Evolutionary conservation across 192 early-diverging fungal species (phyloP), one percentile per base, ranked within the genome.

Genomic region (Phycomyces nitens): DNA sequence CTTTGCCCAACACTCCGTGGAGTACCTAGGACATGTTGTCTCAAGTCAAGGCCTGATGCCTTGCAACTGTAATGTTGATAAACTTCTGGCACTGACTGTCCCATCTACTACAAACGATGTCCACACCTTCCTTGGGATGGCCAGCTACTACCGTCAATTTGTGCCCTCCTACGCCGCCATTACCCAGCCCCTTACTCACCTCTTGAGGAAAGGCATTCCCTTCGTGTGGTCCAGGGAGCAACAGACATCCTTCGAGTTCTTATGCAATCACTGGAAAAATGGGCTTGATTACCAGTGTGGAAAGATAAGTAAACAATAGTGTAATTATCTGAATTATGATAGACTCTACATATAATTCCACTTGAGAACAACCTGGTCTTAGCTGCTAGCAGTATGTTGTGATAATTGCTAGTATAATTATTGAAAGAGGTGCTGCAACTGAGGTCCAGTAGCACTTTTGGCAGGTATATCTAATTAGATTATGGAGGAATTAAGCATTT

Each of bases 121-220:
- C 20, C 49, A 62, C 9, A 54, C 58, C 0, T 81, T 85, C 53
- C 50, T 77, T 0, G 79, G 79, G 0, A 20, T 71, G 9, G 51
- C 69, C 2, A 73, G 66, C n/a, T 78, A 66, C 53, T 79, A 82
- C 55, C 66, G 64, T 14, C 34, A 64, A 9, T 80, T 79, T 49
- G 56, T 80, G 0, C 20, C 49, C 1, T 53, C 69, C 12, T 83
- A 65, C 24, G 64, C 76, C 10, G 44, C 62, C 24, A 54, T 80
- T 22, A 58, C 54, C 1, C n/a, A 11, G 4, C 73, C 76, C 1
- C 21, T 78, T 0, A 76, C 66, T 0, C 9, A 29, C 0, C 59
- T 81, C 0, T 20, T 73, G 10, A 68, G 65, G 58, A 69, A 72
- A 43, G 71, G 70, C 12, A 16, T 43, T 2, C 29, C 53, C 26